Conservation (phyloP, 1,284 basidiomycete species). For the Takashimella tepidaria region DNA sequence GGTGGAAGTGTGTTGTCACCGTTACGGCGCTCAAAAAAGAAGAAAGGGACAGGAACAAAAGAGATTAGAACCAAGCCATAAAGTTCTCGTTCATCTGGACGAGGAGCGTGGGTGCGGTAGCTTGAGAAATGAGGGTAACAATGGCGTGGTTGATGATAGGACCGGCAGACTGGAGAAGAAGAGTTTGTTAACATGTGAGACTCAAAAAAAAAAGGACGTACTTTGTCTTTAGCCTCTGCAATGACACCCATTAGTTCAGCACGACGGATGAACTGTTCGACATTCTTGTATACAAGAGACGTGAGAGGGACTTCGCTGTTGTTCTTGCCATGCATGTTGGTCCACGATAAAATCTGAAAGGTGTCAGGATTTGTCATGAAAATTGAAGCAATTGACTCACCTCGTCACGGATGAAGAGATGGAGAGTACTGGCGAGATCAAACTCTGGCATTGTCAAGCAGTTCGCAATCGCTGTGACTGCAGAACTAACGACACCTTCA, state of each 20-base stretch:
- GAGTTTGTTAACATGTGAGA: not conserved
- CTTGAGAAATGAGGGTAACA: conserved; percentile 69
- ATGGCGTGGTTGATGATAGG: conserved; percentile 72
- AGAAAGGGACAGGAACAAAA: not conserved
- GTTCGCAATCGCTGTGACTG: conserved; percentile 85
- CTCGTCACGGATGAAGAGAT: conserved; percentile 81
- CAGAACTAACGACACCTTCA: conserved; percentile 81
- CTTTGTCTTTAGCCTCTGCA: conserved; percentile 65
- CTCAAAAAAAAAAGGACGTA: conserved; percentile 49
- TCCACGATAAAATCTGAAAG: conserved; percentile 43
- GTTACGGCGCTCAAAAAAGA: not conserved
- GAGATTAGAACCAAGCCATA: conserved; percentile 71
- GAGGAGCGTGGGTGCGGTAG: conserved; percentile 52
- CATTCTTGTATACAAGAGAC: conserved; percentile 64
- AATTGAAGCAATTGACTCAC: conserved; percentile 52
- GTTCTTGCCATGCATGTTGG: conserved; percentile 44
- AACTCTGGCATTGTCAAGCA: conserved; percentile 91
- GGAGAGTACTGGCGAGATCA: conserved; percentile 45
- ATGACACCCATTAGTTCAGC: conserved; percentile 43
- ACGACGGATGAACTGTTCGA: conserved; percentile 64
- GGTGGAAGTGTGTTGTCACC: too few relatives aligned
- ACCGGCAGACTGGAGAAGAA: conserved; percentile 13
- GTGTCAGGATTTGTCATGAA: not conserved
- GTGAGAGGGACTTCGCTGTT: conserved; percentile 59
- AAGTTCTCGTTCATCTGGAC: conserved; percentile 66